These are phyloP conservation scores for Nicotiana tomentosiformis DNA, from an alignment of 257 asterid species.

Conservation along the genomic window DNA sequence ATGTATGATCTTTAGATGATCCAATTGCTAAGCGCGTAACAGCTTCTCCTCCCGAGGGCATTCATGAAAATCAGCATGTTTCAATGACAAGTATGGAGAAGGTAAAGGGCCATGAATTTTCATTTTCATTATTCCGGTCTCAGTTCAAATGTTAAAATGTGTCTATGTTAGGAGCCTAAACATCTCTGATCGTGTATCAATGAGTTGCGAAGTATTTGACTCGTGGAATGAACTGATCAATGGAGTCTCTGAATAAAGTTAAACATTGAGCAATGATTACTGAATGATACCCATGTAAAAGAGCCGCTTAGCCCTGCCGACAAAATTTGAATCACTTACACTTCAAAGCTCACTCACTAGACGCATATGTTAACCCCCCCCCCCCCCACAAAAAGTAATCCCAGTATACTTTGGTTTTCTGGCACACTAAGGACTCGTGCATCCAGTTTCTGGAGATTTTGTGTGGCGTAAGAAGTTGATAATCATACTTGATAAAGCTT, in stretches of 20 bases:
- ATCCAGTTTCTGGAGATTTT: neutral
- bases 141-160: neutral
- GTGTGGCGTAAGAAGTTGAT: neutral
- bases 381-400: neutral
- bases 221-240: neutral
- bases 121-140: neutral
- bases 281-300: neutral
- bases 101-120: conserved; percentile 22
- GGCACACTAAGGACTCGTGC: neutral
- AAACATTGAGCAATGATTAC: neutral
- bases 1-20: conserved; percentile 54
- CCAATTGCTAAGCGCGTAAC: conserved; percentile 65
- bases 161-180: neutral
- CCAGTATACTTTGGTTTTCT: neutral
- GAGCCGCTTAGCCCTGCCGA: neutral
- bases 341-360: neutral
- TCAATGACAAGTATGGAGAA: conserved; percentile 29
- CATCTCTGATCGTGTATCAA: neutral
- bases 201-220: neutral
- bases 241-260: neutral
- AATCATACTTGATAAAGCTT: neutral
- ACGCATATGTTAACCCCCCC: neutral
- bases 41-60: conserved; percentile 35
- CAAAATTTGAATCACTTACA: neutral
- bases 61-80: conserved; percentile 32